These are phyloP conservation scores for Scheffersomyces insectosa DNA, from an alignment of 1,139 yeast species.

Conservation along the genomic window DNA sequence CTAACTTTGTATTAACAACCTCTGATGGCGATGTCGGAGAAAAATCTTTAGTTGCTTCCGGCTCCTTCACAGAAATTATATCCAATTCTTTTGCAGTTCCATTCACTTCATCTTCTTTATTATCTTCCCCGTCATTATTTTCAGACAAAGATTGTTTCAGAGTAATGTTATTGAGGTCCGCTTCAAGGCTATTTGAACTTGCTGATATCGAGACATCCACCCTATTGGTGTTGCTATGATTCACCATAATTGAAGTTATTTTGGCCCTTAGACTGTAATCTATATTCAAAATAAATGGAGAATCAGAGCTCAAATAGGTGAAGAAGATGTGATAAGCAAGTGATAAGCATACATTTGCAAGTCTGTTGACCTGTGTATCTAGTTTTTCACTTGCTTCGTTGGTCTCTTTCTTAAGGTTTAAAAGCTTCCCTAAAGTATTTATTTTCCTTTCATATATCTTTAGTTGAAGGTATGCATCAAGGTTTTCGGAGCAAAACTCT, in stretches of 20 bases:
- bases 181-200: not conserved
- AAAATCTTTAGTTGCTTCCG: conserved; percentile 15
- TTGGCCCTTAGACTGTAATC: conserved; percentile 55
- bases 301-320: conserved; percentile 64
- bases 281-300: conserved; percentile 74
- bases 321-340: conserved; percentile 65
- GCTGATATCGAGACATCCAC: not conserved
- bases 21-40: too few species aligned
- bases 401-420: conserved; percentile 16
- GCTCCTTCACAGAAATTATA: conserved; percentile 1
- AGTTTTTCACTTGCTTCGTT: conserved; percentile 8
- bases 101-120: too few species aligned
- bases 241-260: conserved; percentile 22
- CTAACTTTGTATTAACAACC: conserved; percentile 23
- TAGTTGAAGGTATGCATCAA: conserved; percentile 68
- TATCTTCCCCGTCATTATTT: too few species aligned
- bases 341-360: conserved; percentile 54
- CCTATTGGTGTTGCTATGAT: conserved; percentile 1
- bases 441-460: conserved; percentile 35
- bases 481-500: conserved; percentile 73
- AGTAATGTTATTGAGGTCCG: not conserved
- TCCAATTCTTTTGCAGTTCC: not conserved
- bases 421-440: conserved; percentile 16
- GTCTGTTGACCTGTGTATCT: conserved; percentile 37
- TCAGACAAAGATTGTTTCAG: not conserved